Base-by-base conservation (phyloP, 2,329 filamentous ascomycete genomes). In the Exophiala lecanii-corni region DNA sequence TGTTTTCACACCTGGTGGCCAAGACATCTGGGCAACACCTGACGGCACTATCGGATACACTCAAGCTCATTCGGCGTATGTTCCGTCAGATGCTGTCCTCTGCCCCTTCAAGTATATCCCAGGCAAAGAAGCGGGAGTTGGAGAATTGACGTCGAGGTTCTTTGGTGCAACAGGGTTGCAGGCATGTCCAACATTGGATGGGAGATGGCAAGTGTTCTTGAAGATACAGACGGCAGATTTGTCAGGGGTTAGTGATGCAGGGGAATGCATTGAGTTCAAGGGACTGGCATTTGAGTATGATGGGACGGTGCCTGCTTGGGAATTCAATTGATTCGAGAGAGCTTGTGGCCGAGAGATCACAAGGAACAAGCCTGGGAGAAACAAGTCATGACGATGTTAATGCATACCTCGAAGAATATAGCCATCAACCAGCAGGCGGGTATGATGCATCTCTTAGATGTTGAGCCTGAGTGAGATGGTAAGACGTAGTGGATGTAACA, bases 1-100 rank as follows among this genome's bases (percentile, higher is more conserved):
- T 23, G 72, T 77, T 21, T 57, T 70, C 20, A 80, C 82, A 3
- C 79, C 80, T 4, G 80, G 80, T 19, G 81, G 81, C 18, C 80
- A 85, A 55, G 62, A 70, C 44, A 69, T 82, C 54, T 84, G 78
- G 59, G 68, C 84, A 43, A 66, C 63, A 2, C 65, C 72, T 3
- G 60, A 68, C 18, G 81, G 80, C 4, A 64, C 69, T 7, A 59
- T 84, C 43, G 66, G 68, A 41, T 84, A 76, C 63, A 77, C 78
- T 1, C 49, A 56, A 15, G 69, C 79, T 0, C 78, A 82, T 63
- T 79, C 76, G 0, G 62, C 60, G 2, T 63, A 56, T 43, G 71
- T 73, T 4, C 78, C 79, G 0, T 49, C 61, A 0, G 78, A 76
- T 7, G 72, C 76, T 5, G 59, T 70, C 26, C 40, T 63, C 12